phyloP scores from a whole-genome alignment of 768 basidiomycete species.

The Arthromyces matolae region DNA sequence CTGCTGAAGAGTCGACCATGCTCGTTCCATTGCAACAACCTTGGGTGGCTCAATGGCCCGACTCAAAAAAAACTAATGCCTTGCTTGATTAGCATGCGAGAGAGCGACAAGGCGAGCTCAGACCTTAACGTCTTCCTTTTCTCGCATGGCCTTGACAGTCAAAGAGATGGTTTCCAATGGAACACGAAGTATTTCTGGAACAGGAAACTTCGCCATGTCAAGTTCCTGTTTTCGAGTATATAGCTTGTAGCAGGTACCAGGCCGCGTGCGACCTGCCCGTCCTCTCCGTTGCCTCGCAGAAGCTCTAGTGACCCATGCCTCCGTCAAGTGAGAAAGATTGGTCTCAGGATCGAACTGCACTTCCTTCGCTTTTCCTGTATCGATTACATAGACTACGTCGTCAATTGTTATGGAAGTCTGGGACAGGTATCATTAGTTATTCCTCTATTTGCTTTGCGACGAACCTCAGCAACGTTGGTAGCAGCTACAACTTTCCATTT shows the following conservation, averaged over 20 bases:
- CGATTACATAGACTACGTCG: conserved; percentile 82
- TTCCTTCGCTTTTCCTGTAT: conserved; percentile 85
- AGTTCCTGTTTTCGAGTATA: conserved; percentile 73
- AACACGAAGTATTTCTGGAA: conserved; percentile 85
- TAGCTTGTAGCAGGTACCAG: conserved; percentile 84
- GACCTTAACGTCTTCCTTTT: conserved; percentile 76
- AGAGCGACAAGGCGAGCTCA: conserved; percentile 17
- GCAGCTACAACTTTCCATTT: conserved; percentile 84
- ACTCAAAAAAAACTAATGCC: conserved; percentile 54
- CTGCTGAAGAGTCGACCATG: conserved; percentile 69
- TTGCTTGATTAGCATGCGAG: no score
- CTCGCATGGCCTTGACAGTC: conserved; percentile 75
- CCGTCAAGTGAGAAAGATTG: conserved; percentile 71
- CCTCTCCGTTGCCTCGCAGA: conserved; percentile 83
- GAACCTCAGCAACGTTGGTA: conserved; percentile 88
- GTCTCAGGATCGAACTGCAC: conserved; percentile 66
- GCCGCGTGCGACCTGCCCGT: conserved; percentile 82
- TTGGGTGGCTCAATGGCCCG: conserved; percentile 85
- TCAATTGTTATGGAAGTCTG: conserved; percentile 91
- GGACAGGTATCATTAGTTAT: background rate
- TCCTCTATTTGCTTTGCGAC: conserved; percentile 12
- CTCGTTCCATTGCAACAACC: conserved; percentile 67
- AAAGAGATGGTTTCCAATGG: conserved; percentile 82
- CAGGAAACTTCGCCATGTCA: conserved; percentile 66
- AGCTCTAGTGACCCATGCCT: conserved; percentile 75